Evolutionary conservation across 352 stramenopile genomes (phyloP), one percentile per base, ranked within the genome.

Genomic region (Globisporangium radiosum): DNA sequence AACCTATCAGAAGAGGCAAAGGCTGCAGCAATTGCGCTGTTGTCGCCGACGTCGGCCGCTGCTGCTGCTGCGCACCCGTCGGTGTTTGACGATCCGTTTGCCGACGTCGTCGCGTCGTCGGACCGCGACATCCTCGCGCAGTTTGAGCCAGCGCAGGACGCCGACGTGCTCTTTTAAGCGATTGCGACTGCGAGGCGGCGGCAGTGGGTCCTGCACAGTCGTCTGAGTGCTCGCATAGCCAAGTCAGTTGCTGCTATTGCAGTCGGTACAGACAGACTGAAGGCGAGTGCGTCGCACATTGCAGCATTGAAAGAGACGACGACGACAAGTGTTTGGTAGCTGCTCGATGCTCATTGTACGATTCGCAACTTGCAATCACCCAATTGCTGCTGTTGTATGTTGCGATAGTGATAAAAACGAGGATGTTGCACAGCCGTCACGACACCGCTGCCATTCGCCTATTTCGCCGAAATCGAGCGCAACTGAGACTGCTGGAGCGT

Each of bases 61-160:
- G 63, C 57, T 7, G 37, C 47, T 13, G 59, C 60, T 2, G 57
- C 55, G 25, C 69, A 57, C 54, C 57, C 48, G 9, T 75, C 66
- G 17, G 57, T 72, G 47, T 66, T 75, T 56, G 78, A 81, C 59
- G 81, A 92, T 63, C 78, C 81, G 53, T 90, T 88, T 47, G 81
- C 75, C 49, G 77, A 90, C 57, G 76, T 87, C 44, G 72, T 78
- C 59, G 70, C 72, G 52, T 25, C 19, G 19, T 89, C 84, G 56
- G 76, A 88, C 63, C 78, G 73, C 49, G 81, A 94, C 65, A 92
- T 94, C 59, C 71, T 94, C n/a, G 72, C 84, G 57, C 76, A 88
- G 55, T 94, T 85, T 57, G 84, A 94, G 56, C 76, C 75, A 2
- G 68, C 84, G 43, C 70, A 81, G 4, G 84, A 94, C 57, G 71